Evolutionary conservation across 1,284 basidiomycete genomes (phyloP), one percentile per base, ranked within the genome.

Genomic region (Chiua sp.): DNA sequence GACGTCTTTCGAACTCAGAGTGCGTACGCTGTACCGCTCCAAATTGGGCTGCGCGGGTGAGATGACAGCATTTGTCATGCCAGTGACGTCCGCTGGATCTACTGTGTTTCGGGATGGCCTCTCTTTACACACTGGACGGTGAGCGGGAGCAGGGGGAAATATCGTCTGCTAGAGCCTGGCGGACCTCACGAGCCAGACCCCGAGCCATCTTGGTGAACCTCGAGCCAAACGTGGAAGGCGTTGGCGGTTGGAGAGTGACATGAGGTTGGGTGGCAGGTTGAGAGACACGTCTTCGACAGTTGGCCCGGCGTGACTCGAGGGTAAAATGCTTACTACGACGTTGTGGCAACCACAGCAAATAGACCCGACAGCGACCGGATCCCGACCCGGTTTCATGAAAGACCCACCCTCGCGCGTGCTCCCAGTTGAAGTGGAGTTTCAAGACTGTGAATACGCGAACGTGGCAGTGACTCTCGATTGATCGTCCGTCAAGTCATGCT

Each of bases 81-180:
- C 91, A 5, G 91, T 93, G 10, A 93, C 84, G 63, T 93, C 91
- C 0, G 91, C 92, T 3, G 93, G 75, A 51, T 88, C 80, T 16
- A 92, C n/a, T 46, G 30, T 32, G 8, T 47, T 57, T 51, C 60
- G 57, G 20, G 61, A 60, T 1, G 30, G 28, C n/a, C 5, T 49
- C 13, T 72, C 70, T 47, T 58, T 66, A 26, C 13, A 44, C 8
- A 47, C n/a, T 12, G 59, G 20, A 32, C 61, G 68, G 26, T 51
- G 59, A 4, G 46, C 26, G 28, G 52, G 48, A 28, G 50, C 42
- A 2, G 47, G 33, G 10, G 11, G 69, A n/a, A 32, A 49, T 53
- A 7, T 59, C 60, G 18, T 59, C 59, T 23, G 62, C 68, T 46
- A 74, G 73, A 47, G 84, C 81, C 2, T 75, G 74, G 44, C 84